These are phyloP conservation scores for Anisodus tanguticus DNA, from an alignment of 257 asterid genomes.

Conservation along the genomic window DNA sequence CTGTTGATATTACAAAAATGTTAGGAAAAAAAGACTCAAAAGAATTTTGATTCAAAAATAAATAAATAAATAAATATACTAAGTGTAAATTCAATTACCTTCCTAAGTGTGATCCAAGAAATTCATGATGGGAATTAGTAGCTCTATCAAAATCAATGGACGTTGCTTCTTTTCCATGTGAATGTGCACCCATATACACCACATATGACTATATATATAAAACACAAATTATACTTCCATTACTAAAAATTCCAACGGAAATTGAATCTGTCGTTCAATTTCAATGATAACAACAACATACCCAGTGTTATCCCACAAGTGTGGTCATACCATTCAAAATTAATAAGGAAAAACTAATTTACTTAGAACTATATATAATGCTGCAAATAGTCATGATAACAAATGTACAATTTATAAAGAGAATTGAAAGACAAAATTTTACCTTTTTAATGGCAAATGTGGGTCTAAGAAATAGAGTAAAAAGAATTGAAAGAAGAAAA, in stretches of 20 bases:
- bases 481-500: constrained; percentile 55
- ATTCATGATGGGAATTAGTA: constrained; percentile 65
- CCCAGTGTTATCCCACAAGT: too few species aligned
- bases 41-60: background rate
- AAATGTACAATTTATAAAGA: background rate
- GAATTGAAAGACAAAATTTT: constrained; percentile 31
- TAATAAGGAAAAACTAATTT: background rate
- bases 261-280: background rate
- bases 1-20: constrained; percentile 40
- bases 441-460: constrained; percentile 80
- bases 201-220: constrained; percentile 61
- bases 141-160: constrained; percentile 64
- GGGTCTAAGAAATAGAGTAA: constrained; percentile 60
- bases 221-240: constrained; percentile 11
- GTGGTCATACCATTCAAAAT: background rate
- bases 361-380: background rate
- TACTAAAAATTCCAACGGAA: background rate
- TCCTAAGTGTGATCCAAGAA: constrained; percentile 84
- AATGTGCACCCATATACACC: constrained; percentile 90
- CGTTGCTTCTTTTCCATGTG: constrained; percentile 60
- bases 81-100: constrained; percentile 48
- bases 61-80: background rate
- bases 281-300: background rate
- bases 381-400: background rate
- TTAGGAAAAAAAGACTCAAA: background rate